These are phyloP conservation scores for Solanum arcanum DNA, from an alignment of 257 asterid species.

Conservation along the genomic window DNA sequence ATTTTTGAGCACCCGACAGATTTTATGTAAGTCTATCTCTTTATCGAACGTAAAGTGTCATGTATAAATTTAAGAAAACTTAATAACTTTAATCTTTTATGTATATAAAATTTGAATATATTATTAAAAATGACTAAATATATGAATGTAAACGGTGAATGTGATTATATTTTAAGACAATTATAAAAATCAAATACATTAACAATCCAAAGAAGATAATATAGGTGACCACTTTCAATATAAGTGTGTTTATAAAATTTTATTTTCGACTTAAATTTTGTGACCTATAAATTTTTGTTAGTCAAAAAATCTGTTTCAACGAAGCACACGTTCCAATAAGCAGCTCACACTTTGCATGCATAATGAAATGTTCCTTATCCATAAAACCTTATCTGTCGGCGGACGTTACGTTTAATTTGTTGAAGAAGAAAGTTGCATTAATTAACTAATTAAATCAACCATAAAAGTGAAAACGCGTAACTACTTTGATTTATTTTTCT, in stretches of 20 bases:
- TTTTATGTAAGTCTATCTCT: too few species aligned
- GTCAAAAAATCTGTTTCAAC: not conserved
- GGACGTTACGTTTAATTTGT: not conserved
- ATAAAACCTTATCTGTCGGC: not conserved
- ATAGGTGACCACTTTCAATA: not conserved
- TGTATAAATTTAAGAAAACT: not conserved
- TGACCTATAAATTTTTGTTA: too few species aligned
- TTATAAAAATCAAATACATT: too few species aligned
- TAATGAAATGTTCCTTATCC: not conserved
- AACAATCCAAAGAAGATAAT: not conserved
- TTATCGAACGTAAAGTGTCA: too few species aligned
- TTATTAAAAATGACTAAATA: not conserved
- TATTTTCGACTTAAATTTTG: not conserved
- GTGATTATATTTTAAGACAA: too few species aligned
- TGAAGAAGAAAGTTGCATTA: not conserved
- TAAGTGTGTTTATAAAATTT: not conserved
- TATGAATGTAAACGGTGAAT: not conserved
- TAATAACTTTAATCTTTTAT: not conserved
- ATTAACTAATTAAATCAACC: too few species aligned
- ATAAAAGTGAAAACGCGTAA: not conserved
- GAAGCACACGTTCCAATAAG: not conserved
- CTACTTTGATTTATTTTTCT: not conserved
- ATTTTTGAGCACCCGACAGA: rapidly evolving
- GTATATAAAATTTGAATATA: not conserved
- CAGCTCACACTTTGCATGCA: not conserved